Conservation (phyloP, 805 yeast genomes). For the Schizosaccharomyces lindneri region DNA sequence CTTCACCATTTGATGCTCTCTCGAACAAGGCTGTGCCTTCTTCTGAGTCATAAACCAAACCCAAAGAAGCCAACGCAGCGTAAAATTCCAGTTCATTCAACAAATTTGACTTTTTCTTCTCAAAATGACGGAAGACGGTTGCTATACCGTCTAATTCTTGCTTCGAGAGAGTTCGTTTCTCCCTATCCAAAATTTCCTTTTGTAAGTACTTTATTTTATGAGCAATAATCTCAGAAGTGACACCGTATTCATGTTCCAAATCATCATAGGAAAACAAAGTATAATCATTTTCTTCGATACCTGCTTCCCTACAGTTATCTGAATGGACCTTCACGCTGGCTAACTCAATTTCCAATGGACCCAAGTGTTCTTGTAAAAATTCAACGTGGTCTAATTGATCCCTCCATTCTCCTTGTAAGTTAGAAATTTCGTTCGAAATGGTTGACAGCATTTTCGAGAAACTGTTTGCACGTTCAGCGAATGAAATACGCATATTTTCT, state of each 20-base stretch:
- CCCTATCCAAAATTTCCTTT: constrained; percentile 17
- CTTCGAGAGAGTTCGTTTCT: constrained; percentile 15
- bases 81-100: constrained; percentile 21
- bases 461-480: constrained; percentile 16
- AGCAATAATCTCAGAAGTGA: constrained; percentile 17
- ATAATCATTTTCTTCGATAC: constrained; percentile 17
- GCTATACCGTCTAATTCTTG: constrained; percentile 21
- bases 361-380: constrained; percentile 15
- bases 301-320: constrained; percentile 13
- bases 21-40: constrained; percentile 17
- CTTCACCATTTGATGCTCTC: constrained; percentile 10
- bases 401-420: constrained; percentile 16
- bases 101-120: constrained; percentile 16
- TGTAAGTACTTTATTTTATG: constrained; percentile 21
- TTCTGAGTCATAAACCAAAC: constrained; percentile 15
- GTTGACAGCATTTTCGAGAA: constrained; percentile 11
- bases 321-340: constrained; percentile 12
- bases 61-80: constrained; percentile 20
- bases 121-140: constrained; percentile 20
- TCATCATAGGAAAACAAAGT: constrained; percentile 17
- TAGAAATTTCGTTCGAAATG: constrained; percentile 9
- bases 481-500: constrained; percentile 12
- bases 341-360: constrained; percentile 14
- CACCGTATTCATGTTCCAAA: constrained; percentile 16
- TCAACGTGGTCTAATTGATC: constrained; percentile 17